phyloP scores from a whole-genome alignment of 495 filamentous ascomycete species.

The Neurospora tetrasperma region DNA sequence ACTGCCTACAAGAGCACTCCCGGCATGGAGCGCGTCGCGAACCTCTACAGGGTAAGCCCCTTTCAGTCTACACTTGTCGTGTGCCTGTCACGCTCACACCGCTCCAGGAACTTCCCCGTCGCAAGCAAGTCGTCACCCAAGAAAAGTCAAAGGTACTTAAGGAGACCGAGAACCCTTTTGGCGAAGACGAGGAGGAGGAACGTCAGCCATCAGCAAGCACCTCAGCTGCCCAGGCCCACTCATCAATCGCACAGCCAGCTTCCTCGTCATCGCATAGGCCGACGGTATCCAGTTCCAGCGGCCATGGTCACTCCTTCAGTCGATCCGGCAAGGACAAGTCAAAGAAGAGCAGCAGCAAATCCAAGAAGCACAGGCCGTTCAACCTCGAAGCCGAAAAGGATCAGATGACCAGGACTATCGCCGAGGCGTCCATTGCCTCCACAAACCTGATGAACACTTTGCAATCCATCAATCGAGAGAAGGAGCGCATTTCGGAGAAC shows the following conservation, averaged over 20 bases:
- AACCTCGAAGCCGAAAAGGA: constrained; percentile 83
- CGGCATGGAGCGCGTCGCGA: constrained; percentile 70
- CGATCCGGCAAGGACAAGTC: constrained; percentile 33
- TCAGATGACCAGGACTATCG: constrained; percentile 70
- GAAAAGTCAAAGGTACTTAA: constrained; percentile 69
- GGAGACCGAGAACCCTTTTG: constrained; percentile 59
- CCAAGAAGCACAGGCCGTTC: constrained; percentile 52
- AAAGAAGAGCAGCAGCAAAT: constrained; percentile 41
- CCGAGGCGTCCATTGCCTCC: constrained; percentile 74
- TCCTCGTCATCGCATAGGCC: constrained; percentile 23
- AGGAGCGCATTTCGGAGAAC: constrained; percentile 79
- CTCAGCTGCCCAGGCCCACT: constrained; percentile 2
- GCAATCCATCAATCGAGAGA: constrained; percentile 84
- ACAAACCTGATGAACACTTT: constrained; percentile 87
- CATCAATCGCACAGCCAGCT: background rate
- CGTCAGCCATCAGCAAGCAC: background rate
- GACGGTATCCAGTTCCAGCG: constrained; percentile 13
- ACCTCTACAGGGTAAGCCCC: constrained; percentile 55
- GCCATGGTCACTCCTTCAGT: constrained; percentile 19
- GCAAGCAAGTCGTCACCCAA: constrained; percentile 50
- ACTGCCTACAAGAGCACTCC: constrained; percentile 70
- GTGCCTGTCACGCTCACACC: background rate
- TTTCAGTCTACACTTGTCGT: background rate
- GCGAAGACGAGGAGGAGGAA: constrained; percentile 51
- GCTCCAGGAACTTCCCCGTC: constrained; percentile 41